Evolutionary conservation across 306 rosid genomes (phyloP), one percentile per base, ranked within the genome.

Genomic region (Ochetophila trinervis): DNA sequence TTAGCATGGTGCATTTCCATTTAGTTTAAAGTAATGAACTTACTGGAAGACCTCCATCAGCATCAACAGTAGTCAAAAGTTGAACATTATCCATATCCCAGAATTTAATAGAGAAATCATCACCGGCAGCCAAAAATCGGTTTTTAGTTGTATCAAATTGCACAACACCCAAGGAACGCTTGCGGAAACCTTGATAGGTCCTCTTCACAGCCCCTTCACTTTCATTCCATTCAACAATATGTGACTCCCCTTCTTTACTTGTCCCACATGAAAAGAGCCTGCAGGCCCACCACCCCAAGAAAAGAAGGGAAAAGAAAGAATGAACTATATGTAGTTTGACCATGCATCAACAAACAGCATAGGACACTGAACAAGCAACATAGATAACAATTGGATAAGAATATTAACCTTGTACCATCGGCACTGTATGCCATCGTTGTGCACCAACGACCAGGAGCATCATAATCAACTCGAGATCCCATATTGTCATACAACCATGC

Each of bases 221-320:
- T 77, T 90, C 97, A 76, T 93, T 93, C 97, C 97, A 93, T 77
- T 93, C 97, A 77, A 87, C 99, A 78, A 93, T 87, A 63, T 82
- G 83, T n/a, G 99, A 93, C 36, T 87, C 94, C 44, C 99, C 99
- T 0, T 87, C 99, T 78, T 87, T 87, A 78, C 90, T 87, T 40
- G 99, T 93, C 60, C 99, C 99, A 40, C 99, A 93, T 54, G 99
- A 93, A 77, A 93, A 93, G 55, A 93, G 97, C 85, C 99, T 90
- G 67, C 53, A 74, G 74, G 9, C 62, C 30, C 73, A 67, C 53
- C 49, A 32, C n/a, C 32, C 62, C 66, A 45, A 67, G 63, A 51
- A 71, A 2, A 69, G 47, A 40, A 17, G 0, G 30, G 55, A 13
- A 42, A 53, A 34, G 7, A 42, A 59, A 71, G 19, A 65, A 58